Evolutionary conservation across 805 yeast genomes (phyloP).

Genomic region (Lachancea waltii): DNA sequence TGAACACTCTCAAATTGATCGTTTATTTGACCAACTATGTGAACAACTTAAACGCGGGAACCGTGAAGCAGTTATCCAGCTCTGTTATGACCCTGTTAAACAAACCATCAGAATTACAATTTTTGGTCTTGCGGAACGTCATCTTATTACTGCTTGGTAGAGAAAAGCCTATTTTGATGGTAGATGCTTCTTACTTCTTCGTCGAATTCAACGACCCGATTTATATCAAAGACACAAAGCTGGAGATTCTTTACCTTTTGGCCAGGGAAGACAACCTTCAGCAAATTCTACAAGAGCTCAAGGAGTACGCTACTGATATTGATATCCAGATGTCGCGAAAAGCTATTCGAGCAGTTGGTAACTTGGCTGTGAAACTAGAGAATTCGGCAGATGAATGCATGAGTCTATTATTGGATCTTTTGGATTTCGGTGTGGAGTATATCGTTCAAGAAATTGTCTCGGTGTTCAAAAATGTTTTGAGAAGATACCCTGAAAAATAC

Average conservation of each 20-base stretch:
- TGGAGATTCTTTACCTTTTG: conserved; percentile 76
- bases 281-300: conserved; percentile 64
- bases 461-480: conserved; percentile 66
- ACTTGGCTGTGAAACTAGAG: conserved; percentile 67
- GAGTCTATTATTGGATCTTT: conserved; percentile 49
- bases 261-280: conserved; percentile 60
- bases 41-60: conserved; percentile 44
- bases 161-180: conserved; percentile 44
- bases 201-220: conserved; percentile 81
- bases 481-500: conserved; percentile 64
- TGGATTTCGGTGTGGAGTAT: conserved; percentile 60
- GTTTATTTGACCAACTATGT: conserved; percentile 70
- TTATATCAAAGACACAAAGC: conserved; percentile 81
- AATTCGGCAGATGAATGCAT: conserved; percentile 58
- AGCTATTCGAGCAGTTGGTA: conserved; percentile 85
- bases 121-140: conserved; percentile 72
- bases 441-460: conserved; percentile 75
- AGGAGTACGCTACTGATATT: conserved; percentile 81
- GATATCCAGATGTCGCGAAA: conserved; percentile 83
- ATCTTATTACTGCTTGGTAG: conserved; percentile 65
- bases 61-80: conserved; percentile 59
- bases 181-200: conserved; percentile 76
- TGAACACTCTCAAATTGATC: conserved; percentile 68
- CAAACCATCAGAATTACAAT: conserved; percentile 79
- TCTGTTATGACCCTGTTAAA: conserved; percentile 63